phyloP scores from a whole-genome alignment of 2,329 filamentous ascomycete genomes.

The Diaporthe eres region DNA sequence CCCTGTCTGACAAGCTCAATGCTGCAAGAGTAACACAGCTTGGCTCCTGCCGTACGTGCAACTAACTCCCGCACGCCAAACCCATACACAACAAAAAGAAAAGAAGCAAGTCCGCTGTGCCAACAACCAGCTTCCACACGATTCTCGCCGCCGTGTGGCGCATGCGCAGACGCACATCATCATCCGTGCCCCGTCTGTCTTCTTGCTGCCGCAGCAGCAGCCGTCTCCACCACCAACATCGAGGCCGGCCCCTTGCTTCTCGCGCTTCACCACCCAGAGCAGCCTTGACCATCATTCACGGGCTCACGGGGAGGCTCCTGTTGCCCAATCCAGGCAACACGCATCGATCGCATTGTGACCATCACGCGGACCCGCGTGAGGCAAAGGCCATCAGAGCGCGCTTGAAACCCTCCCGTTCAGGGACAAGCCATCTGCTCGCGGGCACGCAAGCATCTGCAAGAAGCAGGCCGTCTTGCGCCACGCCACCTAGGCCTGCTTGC shows the following conservation, averaged over 20 bases:
- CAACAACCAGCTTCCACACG: slow-evolving; percentile 1
- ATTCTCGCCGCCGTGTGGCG: slow-evolving; percentile 2
- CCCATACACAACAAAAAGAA: background rate
- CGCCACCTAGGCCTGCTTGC: background rate
- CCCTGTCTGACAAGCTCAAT: slow-evolving; percentile 1
- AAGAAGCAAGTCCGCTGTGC: background rate
- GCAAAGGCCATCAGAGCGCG: background rate
- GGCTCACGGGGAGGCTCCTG: background rate
- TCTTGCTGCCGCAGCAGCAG: background rate
- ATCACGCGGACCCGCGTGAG: background rate
- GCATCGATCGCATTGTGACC: background rate
- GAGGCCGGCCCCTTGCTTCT: background rate
- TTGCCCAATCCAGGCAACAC: background rate
- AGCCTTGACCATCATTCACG: too few species aligned
- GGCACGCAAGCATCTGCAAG: background rate
- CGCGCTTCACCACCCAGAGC: background rate
- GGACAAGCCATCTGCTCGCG: background rate
- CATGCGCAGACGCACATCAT: background rate
- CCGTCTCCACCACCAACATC: background rate
- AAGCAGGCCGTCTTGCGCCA: background rate
- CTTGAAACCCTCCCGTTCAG: background rate
- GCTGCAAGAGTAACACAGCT: background rate
- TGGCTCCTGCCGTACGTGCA: background rate
- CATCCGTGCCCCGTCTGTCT: background rate
- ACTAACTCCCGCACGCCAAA: slow-evolving; percentile 3